Evolutionary conservation across 225 moss, liverwort and hornwort genomes (phyloP), one percentile per base, ranked within the genome.

Genomic region (Pseudoscleropodium purum): DNA sequence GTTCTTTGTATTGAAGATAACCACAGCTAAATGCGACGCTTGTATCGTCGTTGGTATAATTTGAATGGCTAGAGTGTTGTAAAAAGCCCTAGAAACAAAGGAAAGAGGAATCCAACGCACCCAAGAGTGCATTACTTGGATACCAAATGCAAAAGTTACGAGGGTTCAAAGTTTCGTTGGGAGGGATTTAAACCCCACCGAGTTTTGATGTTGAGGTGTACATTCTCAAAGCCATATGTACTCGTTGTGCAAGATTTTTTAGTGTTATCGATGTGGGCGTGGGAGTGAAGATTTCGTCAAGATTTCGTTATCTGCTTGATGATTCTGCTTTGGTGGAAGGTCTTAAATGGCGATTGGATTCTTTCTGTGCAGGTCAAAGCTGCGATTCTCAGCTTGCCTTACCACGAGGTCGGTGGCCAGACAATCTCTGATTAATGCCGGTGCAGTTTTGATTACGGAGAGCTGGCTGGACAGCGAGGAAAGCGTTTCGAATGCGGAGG

Each of bases 401-500:
- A 80, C 47, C 16, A 89, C 66, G 90, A 87, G 87, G 49, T 6
- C 41, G 49, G 57, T 80, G 76, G 75, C 21, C 39, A 87, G 63
- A 10, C 92, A 85, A 75, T 88, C 89, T 34, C 36, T 94, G 75
- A 86, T 80, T 60, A 80, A 49, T 63, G 92, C 84, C 10, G 88
- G 91, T n/a, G 90, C 85, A 45, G 84, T 88, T 72, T 90, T 96
- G 68, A 88, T 91, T 18, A 94, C 95, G 15, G 95, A 96, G 89
- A 94, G 83, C 79, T 92, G 95, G 94, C 84, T 96, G 18, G 93
- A 82, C 15, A 93, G 92, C 67, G 94, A 96, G 88, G 95, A 91
- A 59, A 91, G 87, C n/a, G 76, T 93, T n/a, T 88, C 91, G 33
- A 90, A 86, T 25, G 60, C 78, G 43, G 95, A 96, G 82, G 94